phyloP scores from a whole-genome alignment of 2,329 filamentous ascomycete species.

The Cytospora mali region DNA sequence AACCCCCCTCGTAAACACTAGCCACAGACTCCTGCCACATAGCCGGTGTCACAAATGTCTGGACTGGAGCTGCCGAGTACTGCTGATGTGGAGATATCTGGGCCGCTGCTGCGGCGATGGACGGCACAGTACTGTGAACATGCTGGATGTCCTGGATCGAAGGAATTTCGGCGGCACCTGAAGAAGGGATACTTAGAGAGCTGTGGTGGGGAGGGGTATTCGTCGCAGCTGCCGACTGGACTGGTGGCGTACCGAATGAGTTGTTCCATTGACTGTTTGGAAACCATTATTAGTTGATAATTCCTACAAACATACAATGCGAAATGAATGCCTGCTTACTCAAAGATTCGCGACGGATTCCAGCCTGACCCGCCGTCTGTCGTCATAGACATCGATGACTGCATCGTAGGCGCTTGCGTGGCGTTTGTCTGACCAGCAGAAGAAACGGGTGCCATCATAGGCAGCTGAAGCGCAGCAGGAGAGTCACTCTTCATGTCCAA shows the following conservation, averaged over 20 bases:
- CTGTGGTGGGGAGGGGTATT: conserved; percentile 48
- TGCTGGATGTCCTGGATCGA: conserved; percentile 57
- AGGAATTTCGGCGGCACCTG: conserved; percentile 57
- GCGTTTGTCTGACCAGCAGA: conserved; percentile 46
- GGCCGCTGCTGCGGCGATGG: conserved; percentile 33
- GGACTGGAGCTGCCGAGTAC: conserved; percentile 56
- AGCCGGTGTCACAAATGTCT: conserved; percentile 66
- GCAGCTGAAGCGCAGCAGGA: conserved; percentile 66
- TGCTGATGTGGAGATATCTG: conserved; percentile 48
- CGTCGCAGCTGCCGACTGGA: conserved; percentile 46
- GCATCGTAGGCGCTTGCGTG: conserved; percentile 54
- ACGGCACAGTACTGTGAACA: conserved; percentile 48
- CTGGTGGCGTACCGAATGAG: conserved; percentile 77
- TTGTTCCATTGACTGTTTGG: conserved; percentile 83
- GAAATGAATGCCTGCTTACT: conserved; percentile 61
- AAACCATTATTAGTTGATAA: conserved; percentile 27
- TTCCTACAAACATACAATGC: conserved; percentile 20
- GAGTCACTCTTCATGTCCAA: conserved; percentile 78
- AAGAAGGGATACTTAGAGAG: conserved; percentile 56
- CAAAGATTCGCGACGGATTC: conserved; percentile 88
- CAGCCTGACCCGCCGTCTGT: conserved; percentile 64
- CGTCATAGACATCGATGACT: conserved; percentile 60
- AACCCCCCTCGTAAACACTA: conserved; percentile 66
- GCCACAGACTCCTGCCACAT: conserved; percentile 77
- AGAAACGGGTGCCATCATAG: conserved; percentile 61